These are phyloP conservation scores for Alnus rubra DNA, from an alignment of 306 rosid genomes.

Conservation along the genomic window DNA sequence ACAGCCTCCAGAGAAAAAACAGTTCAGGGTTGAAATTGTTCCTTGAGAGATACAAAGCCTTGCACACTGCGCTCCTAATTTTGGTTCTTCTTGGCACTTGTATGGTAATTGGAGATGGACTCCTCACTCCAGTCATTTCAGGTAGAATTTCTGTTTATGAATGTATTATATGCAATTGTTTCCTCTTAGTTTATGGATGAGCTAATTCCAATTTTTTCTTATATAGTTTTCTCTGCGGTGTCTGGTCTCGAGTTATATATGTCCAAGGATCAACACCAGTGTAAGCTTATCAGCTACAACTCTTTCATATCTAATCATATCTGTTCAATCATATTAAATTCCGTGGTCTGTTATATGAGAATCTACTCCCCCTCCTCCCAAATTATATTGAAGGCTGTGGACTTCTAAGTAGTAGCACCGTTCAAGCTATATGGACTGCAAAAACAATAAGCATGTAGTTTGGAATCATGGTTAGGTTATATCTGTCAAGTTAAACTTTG, in stretches of 20 bases:
- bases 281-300: slow-evolving; percentile 54
- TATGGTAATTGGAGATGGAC: slow-evolving; percentile 99
- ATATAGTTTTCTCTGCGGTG: slow-evolving; percentile 91
- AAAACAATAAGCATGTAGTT: not conserved
- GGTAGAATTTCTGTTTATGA: slow-evolving; percentile 48
- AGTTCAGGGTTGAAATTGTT: slow-evolving; percentile 60
- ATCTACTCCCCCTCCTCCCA: not conserved
- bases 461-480: not conserved
- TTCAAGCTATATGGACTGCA: not conserved
- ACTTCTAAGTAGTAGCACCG: too few relatives aligned
- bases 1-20: slow-evolving; percentile 62
- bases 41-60: slow-evolving; percentile 77
- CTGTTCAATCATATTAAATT: slow-evolving; percentile 7
- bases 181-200: slow-evolving; percentile 24
- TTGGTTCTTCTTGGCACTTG: slow-evolving; percentile 99
- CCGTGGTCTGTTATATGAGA: not conserved
- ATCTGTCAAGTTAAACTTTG: not conserved
- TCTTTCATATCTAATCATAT: slow-evolving; percentile 14
- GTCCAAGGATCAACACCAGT: slow-evolving; percentile 84
- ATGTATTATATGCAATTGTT: slow-evolving; percentile 2
- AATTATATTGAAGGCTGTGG: not conserved
- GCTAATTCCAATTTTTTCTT: not conserved
- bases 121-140: slow-evolving; percentile 96
- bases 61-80: slow-evolving; percentile 83
- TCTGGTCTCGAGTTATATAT: slow-evolving; percentile 90